Conservation (phyloP, 108 stramenopile species). For the Skeletonema costatum region DNA sequence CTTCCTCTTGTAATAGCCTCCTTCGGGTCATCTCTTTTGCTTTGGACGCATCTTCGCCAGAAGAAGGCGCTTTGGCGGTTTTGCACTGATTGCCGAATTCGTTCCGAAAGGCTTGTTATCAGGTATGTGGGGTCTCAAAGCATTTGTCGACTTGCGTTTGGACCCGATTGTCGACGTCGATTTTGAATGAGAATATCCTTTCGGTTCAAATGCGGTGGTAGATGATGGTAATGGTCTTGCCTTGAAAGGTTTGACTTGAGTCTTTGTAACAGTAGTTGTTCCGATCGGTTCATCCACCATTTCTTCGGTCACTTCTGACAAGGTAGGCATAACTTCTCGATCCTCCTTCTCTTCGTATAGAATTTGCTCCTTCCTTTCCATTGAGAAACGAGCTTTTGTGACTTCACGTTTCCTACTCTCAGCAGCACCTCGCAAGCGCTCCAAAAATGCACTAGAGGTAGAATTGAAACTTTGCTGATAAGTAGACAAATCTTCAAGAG, state of each 20-base stretch:
- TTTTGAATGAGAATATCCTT: background rate
- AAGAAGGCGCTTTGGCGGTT: slow-evolving; percentile 40
- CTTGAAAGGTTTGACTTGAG: slow-evolving; percentile 32
- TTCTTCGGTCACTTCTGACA: slow-evolving; percentile 17
- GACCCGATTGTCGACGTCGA: slow-evolving; percentile 10
- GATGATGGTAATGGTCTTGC: slow-evolving; percentile 32
- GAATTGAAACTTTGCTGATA: slow-evolving; percentile 35
- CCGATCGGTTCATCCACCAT: background rate
- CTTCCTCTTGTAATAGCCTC: slow-evolving; percentile 25
- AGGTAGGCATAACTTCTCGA: background rate
- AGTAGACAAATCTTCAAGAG: slow-evolving; percentile 24
- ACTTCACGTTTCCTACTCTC: slow-evolving; percentile 43
- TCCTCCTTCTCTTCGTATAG: slow-evolving; percentile 26
- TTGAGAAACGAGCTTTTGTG: slow-evolving; percentile 31
- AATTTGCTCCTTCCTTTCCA: slow-evolving; percentile 45
- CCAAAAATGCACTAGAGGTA: slow-evolving; percentile 40
- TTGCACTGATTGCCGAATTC: slow-evolving; percentile 28
- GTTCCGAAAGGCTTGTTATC: slow-evolving; percentile 14
- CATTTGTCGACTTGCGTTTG: slow-evolving; percentile 25
- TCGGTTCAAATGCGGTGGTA: background rate
- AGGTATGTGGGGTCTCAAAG: slow-evolving; percentile 19
- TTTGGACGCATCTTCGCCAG: slow-evolving; percentile 36
- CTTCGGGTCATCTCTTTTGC: slow-evolving; percentile 32
- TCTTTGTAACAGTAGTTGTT: background rate
- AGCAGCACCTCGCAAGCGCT: slow-evolving; percentile 33